Base-by-base conservation (phyloP, 176 grass and related monocot genomes). In the Olyra latifolia region DNA sequence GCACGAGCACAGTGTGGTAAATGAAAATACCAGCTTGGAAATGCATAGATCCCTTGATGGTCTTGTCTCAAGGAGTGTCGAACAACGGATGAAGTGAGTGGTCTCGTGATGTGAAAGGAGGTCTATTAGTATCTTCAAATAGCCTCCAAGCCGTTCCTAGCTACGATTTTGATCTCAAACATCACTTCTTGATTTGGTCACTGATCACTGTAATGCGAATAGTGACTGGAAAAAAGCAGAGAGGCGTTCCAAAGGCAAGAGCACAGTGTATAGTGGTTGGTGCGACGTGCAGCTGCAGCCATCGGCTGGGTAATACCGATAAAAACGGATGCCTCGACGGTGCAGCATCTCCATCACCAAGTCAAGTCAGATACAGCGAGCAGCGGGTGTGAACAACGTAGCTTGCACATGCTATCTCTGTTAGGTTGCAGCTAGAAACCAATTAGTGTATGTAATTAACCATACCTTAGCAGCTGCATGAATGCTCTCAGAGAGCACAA, bases 331-430 rank as follows among this genome's bases (percentile, higher is more conserved):
- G 41, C 41, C 56, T 66, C 66, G 57, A 82, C 43, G 83, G 66
- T 89, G 71, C 48, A 32, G 9, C 32, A 64, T 85, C 87, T 27
- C 19, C 77, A 50, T 85, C 82, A 56, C 12, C 32, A 30, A 43
- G 46, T 77, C 56, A 72, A 76, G 48, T 89, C 72, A 66, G 77
- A 74, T 80, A 71, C 82, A 77, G 22, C 39, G 24, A 66, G n/a
- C 50, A 76, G 13, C 74, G 7, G 71, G 53, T 82, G 85, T 87
- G 71, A 76, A 85, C 72, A 66, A 66, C 59, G 61, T 62, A 24
- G 65, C 66, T 25, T 72, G 87, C 87, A 89, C 87, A 85, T 85
- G 87, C 78, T 72, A 81, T 56, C 79, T 82, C 60, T 78, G 66
- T 82, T 86, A 89, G 87, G 88, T 86, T 20, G 23, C 66, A 66